Conservation (phyloP, 768 basidiomycete genomes). For the Tephrocybe sp. region DNA sequence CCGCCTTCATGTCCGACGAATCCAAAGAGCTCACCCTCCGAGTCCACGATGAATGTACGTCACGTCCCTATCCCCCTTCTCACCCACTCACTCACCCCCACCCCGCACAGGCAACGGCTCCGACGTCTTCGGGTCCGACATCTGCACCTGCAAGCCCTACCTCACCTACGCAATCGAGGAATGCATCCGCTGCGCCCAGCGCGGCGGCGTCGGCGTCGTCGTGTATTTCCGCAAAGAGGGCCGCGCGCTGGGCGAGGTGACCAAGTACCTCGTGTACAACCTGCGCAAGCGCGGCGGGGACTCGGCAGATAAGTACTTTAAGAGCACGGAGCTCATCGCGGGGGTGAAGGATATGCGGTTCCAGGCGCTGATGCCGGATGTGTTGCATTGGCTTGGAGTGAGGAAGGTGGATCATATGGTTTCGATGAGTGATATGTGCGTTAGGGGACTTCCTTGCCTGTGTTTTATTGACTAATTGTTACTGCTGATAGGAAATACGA, state of each 20-base stretch:
- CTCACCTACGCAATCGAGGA: constrained; percentile 92
- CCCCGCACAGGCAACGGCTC: constrained; percentile 78
- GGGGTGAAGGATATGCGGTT: constrained; percentile 98
- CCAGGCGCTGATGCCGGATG: constrained; percentile 93
- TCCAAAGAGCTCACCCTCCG: constrained; percentile 82
- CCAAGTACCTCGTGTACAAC: constrained; percentile 96
- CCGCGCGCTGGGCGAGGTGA: constrained; percentile 90
- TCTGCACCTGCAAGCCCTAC: constrained; percentile 93
- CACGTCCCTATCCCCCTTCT: neutral
- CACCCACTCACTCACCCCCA: neutral
- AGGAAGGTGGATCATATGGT: constrained; percentile 89
- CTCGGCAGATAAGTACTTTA: constrained; percentile 91
- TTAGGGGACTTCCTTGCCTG: constrained; percentile 3
- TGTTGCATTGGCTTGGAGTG: constrained; percentile 93
- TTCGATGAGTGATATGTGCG: constrained; percentile 84
- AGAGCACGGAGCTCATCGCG: constrained; percentile 88
- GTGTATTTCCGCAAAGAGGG: constrained; percentile 97
- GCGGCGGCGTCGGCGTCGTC: constrained; percentile 85
- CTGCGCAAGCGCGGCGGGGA: constrained; percentile 94
- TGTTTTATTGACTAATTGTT: neutral
- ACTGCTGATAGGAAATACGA: constrained; percentile 77
- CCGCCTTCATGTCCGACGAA: constrained; percentile 73
- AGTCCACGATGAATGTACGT: constrained; percentile 90
- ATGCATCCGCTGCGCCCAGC: constrained; percentile 74
- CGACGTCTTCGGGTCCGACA: constrained; percentile 94